Conservation (phyloP, 306 rosid species). For the Vigna radiata region DNA sequence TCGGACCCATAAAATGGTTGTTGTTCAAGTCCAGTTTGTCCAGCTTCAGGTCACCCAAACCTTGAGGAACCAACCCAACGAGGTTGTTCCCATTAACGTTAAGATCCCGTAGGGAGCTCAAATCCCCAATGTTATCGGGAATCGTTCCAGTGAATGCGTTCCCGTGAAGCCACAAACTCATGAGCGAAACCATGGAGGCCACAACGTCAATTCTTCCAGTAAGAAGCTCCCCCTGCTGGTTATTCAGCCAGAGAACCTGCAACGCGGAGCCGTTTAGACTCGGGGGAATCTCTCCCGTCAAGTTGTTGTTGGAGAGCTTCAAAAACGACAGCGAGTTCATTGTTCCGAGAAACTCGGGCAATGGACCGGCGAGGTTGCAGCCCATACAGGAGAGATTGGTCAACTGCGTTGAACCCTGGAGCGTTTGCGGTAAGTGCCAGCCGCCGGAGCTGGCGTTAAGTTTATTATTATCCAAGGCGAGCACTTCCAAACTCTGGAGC, state of each 20-base stretch:
- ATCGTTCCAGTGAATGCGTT: constrained; percentile 75
- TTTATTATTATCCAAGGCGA: constrained; percentile 74
- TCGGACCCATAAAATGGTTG: constrained; percentile 85
- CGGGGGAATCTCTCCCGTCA: constrained; percentile 64
- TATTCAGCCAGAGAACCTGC: constrained; percentile 76
- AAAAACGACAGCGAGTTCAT: constrained; percentile 67
- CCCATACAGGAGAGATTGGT: constrained; percentile 66
- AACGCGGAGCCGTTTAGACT: constrained; percentile 49
- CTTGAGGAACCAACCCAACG: constrained; percentile 77
- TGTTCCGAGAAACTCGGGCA: constrained; percentile 76
- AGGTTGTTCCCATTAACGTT: constrained; percentile 78
- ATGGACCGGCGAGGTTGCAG: constrained; percentile 76
- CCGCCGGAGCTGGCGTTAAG: constrained; percentile 73
- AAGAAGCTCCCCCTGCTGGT: constrained; percentile 64
- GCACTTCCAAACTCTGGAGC: constrained; percentile 59
- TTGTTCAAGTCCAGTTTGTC: constrained; percentile 72
- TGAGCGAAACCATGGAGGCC: constrained; percentile 68
- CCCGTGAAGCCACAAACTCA: constrained; percentile 88
- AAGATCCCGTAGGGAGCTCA: constrained; percentile 70
- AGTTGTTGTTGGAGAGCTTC: constrained; percentile 65
- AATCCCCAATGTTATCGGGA: constrained; percentile 71
- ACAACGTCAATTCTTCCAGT: constrained; percentile 71
- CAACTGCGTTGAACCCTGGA: constrained; percentile 61
- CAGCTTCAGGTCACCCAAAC: constrained; percentile 63
- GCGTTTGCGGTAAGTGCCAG: constrained; percentile 66